Base-by-base conservation (phyloP, 1,284 basidiomycete genomes). In the Cystobasidium sp. region DNA sequence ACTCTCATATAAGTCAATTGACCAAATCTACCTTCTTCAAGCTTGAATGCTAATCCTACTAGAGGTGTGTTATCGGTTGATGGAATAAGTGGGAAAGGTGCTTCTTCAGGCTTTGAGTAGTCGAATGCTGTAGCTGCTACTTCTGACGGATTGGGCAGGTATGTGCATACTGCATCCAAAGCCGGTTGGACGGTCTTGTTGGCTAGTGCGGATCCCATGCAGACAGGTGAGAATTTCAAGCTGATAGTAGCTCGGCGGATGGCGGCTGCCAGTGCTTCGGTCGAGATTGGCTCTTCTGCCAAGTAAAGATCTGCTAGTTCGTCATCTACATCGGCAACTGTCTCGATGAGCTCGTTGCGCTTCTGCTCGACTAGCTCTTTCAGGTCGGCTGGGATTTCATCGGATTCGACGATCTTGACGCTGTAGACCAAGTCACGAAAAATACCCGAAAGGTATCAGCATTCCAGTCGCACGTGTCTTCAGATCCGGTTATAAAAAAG, bases 1-100 rank as follows among this genome's bases (percentile, higher is more conserved):
- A 99, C 92, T n/a, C 97, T 87, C 88, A 99, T 94, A 84, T 99
- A 99, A 0, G 97, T 99, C 81, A 99, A 85, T 84, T 99, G 97
- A 16, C 97, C 97, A 82, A 93, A 99, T 39, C 93, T 88, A 31
- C 96, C 94, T 84, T 99, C 97, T 82, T 99, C 97, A 58, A 99
- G 87, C 86, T 99, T 99, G 88, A 99, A 99, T 9, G 97, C 97
- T 58, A 99, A 85, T 22, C 93, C 94, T 76, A 99, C 92, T 52
- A 99, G 86, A 0, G 95, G 93, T 0, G 94, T 95, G 39, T 75
- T 58, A 20, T 89, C 86, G 0, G 89, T 87, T 20, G 93, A 92
- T 31, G 94, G 92, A 12, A 86, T 85, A 37, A 97, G 87, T 0
- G 89, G 87, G 9, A 96, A 89, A 1, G 87, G 87, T 16, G 77